Evolutionary conservation across 1,284 basidiomycete species (phyloP).

Genomic region (Cutaneotrichosporon sp.): DNA sequence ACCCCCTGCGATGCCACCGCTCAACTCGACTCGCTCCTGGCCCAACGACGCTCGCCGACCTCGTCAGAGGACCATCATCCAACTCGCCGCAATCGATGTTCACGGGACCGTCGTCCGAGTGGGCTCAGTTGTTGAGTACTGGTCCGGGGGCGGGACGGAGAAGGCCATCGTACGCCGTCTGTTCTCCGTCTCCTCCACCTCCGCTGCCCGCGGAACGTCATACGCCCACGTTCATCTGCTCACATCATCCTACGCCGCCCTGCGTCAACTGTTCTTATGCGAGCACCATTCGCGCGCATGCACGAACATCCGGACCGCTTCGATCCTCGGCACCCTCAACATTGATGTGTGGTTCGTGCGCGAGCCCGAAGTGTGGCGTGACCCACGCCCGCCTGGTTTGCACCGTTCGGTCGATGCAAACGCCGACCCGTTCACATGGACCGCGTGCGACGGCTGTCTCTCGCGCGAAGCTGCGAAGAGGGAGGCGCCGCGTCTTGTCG

Average conservation of each 20-base stretch:
- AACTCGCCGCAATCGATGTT: no score
- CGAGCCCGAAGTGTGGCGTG: background rate
- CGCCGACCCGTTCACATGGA: background rate
- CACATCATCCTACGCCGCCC: background rate
- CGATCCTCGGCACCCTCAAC: background rate
- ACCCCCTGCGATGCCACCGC: no score
- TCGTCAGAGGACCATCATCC: no score
- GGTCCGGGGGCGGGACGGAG: no score
- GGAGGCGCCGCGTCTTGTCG: background rate
- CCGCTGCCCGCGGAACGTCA: no score
- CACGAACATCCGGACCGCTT: background rate
- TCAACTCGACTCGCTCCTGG: no score
- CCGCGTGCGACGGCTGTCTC: constrained; percentile 7
- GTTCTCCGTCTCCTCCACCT: background rate
- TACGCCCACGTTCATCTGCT: background rate
- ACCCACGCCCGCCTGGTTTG: background rate
- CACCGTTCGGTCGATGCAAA: background rate
- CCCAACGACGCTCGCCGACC: no score
- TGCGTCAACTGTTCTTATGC: background rate
- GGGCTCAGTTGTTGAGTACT: no score
- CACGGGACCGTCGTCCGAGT: no score
- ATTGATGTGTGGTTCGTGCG: background rate
- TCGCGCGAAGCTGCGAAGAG: background rate
- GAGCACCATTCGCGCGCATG: background rate
- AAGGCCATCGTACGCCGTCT: background rate